Conservation (phyloP, 148 eudicot genomes). For the Limonium bicolor region DNA sequence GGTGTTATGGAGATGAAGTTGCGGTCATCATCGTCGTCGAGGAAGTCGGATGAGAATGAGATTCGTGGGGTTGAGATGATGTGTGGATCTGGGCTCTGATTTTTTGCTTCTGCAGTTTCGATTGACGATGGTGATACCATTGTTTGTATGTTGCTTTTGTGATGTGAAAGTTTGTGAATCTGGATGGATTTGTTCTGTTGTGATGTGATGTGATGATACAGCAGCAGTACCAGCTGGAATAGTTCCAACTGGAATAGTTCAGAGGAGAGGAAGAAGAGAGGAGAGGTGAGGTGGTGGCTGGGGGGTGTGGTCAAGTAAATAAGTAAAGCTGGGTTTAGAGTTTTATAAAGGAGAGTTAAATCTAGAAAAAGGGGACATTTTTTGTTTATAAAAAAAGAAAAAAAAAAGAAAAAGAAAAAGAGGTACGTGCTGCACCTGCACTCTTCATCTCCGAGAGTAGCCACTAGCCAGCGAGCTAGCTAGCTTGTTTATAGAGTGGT, state of each 20-base stretch:
- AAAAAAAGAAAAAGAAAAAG: too few species aligned
- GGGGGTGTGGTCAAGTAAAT: too few species aligned
- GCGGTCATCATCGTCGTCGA: constrained; percentile 47
- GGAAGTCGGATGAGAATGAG: constrained; percentile 67
- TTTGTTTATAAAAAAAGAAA: too few species aligned
- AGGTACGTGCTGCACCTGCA: too few species aligned
- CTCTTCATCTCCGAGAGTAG: too few species aligned
- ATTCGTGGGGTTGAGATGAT: constrained; percentile 42
- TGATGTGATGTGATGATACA: not conserved
- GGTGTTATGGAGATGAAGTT: constrained; percentile 62
- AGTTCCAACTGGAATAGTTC: not conserved
- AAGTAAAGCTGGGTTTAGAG: too few species aligned
- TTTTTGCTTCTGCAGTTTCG: constrained; percentile 22
- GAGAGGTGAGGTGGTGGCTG: too few species aligned
- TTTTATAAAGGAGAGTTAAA: too few species aligned
- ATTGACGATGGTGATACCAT: constrained; percentile 75
- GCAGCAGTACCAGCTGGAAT: not conserved
- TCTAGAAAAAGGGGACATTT: too few species aligned
- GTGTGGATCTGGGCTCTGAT: constrained; percentile 10
- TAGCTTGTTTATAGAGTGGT: too few species aligned
- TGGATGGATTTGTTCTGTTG: not conserved
- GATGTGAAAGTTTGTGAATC: not conserved
- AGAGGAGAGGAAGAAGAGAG: too few species aligned
- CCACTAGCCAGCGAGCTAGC: too few species aligned
- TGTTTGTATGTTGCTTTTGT: not conserved